These are phyloP conservation scores for Musa itinerans DNA, from an alignment of 176 grass and related monocot species.

Conservation along the genomic window DNA sequence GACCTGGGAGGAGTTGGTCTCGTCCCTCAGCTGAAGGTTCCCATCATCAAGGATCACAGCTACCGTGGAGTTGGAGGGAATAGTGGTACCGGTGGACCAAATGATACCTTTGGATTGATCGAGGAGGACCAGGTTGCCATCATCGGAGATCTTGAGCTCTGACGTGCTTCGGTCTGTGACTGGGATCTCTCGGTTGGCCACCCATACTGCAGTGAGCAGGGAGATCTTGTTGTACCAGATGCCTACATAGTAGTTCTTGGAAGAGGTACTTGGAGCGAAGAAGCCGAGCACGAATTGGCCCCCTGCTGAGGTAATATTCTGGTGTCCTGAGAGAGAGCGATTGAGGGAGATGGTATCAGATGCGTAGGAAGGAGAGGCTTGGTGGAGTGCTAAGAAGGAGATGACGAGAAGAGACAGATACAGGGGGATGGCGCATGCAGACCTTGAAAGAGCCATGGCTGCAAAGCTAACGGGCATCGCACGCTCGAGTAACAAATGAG, in stretches of 20 bases:
- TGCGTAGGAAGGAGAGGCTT: not conserved
- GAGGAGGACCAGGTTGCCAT: conserved; percentile 66
- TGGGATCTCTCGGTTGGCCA: conserved; percentile 33
- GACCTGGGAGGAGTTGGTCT: conserved; percentile 30
- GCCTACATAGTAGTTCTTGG: conserved; percentile 49
- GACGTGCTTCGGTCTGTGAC: conserved; percentile 30
- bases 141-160: conserved; percentile 6
- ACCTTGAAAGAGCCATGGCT: no score
- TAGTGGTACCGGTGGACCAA: conserved; percentile 55
- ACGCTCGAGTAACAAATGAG: no score
- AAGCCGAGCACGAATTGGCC: conserved; percentile 40
- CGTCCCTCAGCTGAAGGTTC: conserved; percentile 55
- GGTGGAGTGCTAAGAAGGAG: not conserved
- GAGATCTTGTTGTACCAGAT: conserved; percentile 78
- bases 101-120: conserved; percentile 33
- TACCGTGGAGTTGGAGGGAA: conserved; percentile 27
- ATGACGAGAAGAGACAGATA: not conserved
- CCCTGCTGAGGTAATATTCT: not conserved
- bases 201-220: conserved; percentile 40
- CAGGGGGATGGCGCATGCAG: not conserved
- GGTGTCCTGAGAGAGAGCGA: not conserved
- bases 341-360: not conserved
- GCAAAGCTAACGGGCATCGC: no score
- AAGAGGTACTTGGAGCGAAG: conserved; percentile 30
- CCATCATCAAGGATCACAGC: conserved; percentile 42